These are phyloP conservation scores for Colletotrichum tropicale DNA, from an alignment of 2,329 filamentous ascomycete genomes.

Conservation along the genomic window DNA sequence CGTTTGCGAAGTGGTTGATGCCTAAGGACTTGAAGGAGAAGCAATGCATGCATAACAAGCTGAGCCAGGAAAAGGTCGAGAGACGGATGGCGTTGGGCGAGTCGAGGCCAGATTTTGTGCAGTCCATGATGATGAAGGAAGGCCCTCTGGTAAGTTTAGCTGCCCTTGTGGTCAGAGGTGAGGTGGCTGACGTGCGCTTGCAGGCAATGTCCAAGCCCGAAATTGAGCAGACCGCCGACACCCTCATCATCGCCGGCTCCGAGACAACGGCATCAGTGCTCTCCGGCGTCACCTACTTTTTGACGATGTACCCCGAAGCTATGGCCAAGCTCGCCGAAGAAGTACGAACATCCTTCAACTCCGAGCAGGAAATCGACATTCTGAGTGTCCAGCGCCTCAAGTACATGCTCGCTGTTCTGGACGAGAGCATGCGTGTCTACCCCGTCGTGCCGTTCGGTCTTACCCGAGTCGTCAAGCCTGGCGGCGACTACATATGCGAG, in stretches of 20 bases:
- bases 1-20: not conserved
- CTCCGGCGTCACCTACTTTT: conserved; percentile 42
- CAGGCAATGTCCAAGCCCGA: conserved; percentile 2
- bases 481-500: conserved; percentile 35
- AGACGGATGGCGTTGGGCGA: conserved; percentile 19
- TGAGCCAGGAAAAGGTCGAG: not conserved
- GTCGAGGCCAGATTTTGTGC: conserved; percentile 22
- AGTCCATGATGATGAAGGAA: conserved; percentile 21
- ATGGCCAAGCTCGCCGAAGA: conserved; percentile 41
- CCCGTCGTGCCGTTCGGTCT: conserved; percentile 30
- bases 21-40: not conserved
- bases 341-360: conserved; percentile 39
- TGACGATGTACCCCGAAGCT: conserved; percentile 34
- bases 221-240: conserved; percentile 15
- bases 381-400: conserved; percentile 29
- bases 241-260: conserved; percentile 39
- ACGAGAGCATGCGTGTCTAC: conserved; percentile 43
- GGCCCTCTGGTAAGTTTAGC: conserved; percentile 1
- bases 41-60: not conserved
- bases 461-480: conserved; percentile 30
- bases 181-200: not conserved
- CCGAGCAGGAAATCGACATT: conserved; percentile 41
- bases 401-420: conserved; percentile 45
- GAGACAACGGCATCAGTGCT: conserved; percentile 52
- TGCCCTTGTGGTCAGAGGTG: accelerated